Conservation (phyloP, 1,284 basidiomycete species). For the Apiotrichum akiyoshidainum region DNA sequence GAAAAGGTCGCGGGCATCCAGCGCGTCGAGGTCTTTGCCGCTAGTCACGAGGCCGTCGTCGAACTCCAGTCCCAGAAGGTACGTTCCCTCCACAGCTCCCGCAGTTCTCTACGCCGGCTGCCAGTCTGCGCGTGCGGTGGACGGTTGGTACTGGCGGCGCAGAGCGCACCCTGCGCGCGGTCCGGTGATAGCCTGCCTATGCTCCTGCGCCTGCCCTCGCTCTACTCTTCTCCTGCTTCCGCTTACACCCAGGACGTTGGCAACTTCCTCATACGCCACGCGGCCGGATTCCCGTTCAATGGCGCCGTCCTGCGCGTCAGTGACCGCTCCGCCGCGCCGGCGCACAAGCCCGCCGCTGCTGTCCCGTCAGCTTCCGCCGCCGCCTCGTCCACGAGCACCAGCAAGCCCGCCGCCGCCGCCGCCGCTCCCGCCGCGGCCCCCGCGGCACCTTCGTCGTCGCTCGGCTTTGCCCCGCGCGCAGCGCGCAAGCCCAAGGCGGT, state of each 20-base stretch:
- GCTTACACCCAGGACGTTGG: not conserved
- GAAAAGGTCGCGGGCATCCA: constrained; percentile 72
- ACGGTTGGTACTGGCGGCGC: too few species aligned
- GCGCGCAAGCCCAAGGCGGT: constrained; percentile 31
- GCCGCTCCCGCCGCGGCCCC: not conserved
- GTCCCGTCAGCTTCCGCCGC: not conserved
- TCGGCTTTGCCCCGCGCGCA: constrained; percentile 32
- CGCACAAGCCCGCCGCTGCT: not conserved
- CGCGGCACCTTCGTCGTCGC: constrained; percentile 5
- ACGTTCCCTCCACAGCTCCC: too few species aligned
- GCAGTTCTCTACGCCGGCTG: too few species aligned
- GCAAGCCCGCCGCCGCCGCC: not conserved
- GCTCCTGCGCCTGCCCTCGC: too few species aligned
- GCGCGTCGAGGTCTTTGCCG: constrained; percentile 69
- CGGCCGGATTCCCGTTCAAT: constrained; percentile 65
- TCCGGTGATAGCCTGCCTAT: too few species aligned
- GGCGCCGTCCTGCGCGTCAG: constrained; percentile 42
- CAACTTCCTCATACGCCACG: constrained; percentile 42
- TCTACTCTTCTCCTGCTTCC: not conserved
- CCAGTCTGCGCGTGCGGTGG: too few species aligned
- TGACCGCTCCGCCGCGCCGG: constrained; percentile 6
- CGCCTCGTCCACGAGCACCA: not conserved
- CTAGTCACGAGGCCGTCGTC: constrained; percentile 66
- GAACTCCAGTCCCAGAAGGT: constrained; percentile 65
- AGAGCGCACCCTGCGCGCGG: too few species aligned